phyloP scores from a whole-genome alignment of 2,329 filamentous ascomycete genomes.

The Passalora sequoiae region DNA sequence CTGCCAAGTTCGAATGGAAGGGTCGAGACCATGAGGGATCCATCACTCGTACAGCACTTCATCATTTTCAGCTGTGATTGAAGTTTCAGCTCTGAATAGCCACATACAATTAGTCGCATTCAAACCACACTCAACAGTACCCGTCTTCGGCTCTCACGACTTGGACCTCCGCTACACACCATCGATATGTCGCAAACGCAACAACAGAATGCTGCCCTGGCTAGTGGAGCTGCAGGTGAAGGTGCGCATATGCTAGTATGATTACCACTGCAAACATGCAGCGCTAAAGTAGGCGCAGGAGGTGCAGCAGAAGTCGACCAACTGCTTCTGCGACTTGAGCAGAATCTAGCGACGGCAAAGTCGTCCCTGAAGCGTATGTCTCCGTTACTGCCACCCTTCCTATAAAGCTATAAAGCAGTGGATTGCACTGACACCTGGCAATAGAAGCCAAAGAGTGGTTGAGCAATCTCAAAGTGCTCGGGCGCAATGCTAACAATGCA shows the following conservation, averaged over 20 bases:
- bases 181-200: conserved; percentile 15
- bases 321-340: conserved; percentile 27
- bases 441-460: conserved; percentile 58
- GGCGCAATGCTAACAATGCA: conserved; percentile 65
- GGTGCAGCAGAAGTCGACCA: conserved; percentile 27
- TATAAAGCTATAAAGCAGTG: too few species aligned
- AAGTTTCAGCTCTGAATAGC: too few species aligned
- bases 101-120: too few species aligned
- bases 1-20: too few species aligned
- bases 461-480: conserved; percentile 68
- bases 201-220: conserved; percentile 9
- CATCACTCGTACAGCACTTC: too few species aligned
- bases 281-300: conserved; percentile 8
- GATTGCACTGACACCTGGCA: conserved; percentile 9
- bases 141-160: too few species aligned
- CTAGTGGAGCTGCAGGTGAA: conserved; percentile 9
- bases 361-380: conserved; percentile 29
- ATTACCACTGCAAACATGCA: conserved; percentile 5
- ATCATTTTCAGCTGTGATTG: too few species aligned
- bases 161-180: too few species aligned
- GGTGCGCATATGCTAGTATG: conserved; percentile 5
- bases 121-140: too few species aligned
- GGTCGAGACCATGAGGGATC: too few species aligned
- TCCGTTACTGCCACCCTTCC: background rate
- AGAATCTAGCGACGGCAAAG: conserved; percentile 25